Evolutionary conservation across 2,329 filamentous ascomycete species (phyloP).

Genomic region (Curvularia eragrostidis): DNA sequence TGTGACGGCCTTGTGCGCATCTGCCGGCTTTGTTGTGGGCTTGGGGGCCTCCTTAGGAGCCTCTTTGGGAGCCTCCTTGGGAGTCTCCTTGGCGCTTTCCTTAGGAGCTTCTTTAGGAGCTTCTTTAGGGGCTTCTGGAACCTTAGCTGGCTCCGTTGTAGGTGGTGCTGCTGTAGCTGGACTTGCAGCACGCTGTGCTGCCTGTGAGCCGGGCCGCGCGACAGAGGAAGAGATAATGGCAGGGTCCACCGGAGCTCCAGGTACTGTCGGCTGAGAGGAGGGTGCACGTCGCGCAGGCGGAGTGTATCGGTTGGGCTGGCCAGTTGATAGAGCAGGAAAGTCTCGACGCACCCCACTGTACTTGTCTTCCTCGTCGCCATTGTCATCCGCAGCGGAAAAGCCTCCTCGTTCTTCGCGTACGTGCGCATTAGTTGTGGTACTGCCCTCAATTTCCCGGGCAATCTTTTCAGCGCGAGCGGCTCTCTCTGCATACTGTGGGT

Average conservation of each 20-base stretch:
- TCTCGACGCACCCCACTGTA: slow-evolving; percentile 89
- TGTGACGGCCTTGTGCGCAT: slow-evolving; percentile 28
- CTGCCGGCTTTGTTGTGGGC: slow-evolving; percentile 26
- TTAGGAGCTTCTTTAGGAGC: slow-evolving; percentile 4
- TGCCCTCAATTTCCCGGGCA: slow-evolving; percentile 87
- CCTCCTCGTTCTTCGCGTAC: slow-evolving; percentile 86
- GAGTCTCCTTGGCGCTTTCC: slow-evolving; percentile 6
- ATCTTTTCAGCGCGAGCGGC: slow-evolving; percentile 78
- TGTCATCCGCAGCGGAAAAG: slow-evolving; percentile 69
- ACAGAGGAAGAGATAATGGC: slow-evolving; percentile 91
- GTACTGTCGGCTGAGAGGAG: slow-evolving; percentile 73
- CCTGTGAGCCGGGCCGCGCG: slow-evolving; percentile 54
- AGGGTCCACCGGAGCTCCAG: slow-evolving; percentile 80
- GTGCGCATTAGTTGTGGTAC: slow-evolving; percentile 76
- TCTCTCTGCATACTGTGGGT: slow-evolving; percentile 81
- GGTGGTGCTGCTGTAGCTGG: slow-evolving; percentile 31
- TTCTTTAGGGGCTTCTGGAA: slow-evolving; percentile 11
- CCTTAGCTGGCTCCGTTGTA: slow-evolving; percentile 24
- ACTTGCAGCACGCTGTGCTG: slow-evolving; percentile 31
- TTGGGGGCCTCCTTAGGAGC: slow-evolving; percentile 15
- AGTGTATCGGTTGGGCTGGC: slow-evolving; percentile 77
- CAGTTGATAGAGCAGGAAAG: slow-evolving; percentile 70
- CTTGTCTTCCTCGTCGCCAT: slow-evolving; percentile 90
- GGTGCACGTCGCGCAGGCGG: slow-evolving; percentile 87
- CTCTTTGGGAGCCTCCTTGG: slow-evolving; percentile 2